These are phyloP conservation scores for Ascochyta viciae-villosae DNA, from an alignment of 2,329 filamentous ascomycete species.

Conservation along the genomic window DNA sequence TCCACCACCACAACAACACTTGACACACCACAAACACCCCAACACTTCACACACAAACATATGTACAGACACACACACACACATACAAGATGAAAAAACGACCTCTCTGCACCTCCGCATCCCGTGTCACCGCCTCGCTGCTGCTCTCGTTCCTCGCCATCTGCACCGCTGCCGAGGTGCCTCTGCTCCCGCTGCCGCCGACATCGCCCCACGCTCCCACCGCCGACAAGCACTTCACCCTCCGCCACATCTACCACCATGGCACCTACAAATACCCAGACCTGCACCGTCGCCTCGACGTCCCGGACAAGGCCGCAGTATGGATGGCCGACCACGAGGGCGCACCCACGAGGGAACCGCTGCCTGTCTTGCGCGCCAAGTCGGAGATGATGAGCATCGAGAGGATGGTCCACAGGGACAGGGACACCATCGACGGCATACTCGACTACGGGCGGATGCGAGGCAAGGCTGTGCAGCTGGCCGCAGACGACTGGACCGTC, in stretches of 20 bases:
- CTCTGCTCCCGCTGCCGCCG: conserved; percentile 34
- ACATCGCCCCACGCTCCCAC: conserved; percentile 29
- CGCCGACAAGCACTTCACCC: conserved; percentile 46
- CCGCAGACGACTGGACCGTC: conserved; percentile 79
- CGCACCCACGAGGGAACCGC: conserved; percentile 47
- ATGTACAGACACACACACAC: neutral
- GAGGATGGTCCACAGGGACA: conserved; percentile 78
- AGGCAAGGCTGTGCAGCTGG: conserved; percentile 71
- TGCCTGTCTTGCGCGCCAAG: conserved; percentile 58
- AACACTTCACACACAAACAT: too few species aligned
- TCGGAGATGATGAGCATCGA: conserved; percentile 76
- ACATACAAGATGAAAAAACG: conserved; percentile 36
- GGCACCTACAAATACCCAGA: conserved; percentile 79
- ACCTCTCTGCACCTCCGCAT: conserved; percentile 58
- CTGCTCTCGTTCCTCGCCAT: conserved; percentile 73
- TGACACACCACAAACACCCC: neutral
- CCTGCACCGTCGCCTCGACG: conserved; percentile 78
- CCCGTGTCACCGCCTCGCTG: conserved; percentile 68
- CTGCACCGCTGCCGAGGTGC: conserved; percentile 50
- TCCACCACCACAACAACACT: too few species aligned
- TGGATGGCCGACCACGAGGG: conserved; percentile 68
- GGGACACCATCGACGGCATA: conserved; percentile 78
- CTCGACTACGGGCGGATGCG: conserved; percentile 74
- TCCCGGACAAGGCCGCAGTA: conserved; percentile 67
- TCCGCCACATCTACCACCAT: conserved; percentile 93